phyloP scores from a whole-genome alignment of 192 early-diverging fungal genomes.

The Coemansia sp. region DNA sequence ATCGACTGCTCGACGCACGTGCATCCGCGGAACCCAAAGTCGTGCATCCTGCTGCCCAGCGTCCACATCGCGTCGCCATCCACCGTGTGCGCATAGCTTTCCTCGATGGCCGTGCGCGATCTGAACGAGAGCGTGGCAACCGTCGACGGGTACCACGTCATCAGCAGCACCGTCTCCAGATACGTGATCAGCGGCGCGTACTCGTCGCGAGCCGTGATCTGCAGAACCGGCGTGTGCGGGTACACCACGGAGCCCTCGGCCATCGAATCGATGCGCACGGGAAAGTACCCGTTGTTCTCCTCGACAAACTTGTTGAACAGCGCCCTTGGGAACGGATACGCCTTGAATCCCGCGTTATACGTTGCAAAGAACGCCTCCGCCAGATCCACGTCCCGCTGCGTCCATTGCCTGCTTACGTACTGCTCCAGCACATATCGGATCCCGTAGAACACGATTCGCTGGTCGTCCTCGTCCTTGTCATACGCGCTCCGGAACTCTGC shows the following conservation, averaged over 20 bases:
- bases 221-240: conserved; percentile 78
- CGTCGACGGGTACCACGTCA: conserved; percentile 86
- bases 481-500: conserved; percentile 74
- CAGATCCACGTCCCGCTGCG: conserved; percentile 63
- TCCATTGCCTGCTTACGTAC: conserved; percentile 70
- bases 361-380: conserved; percentile 73
- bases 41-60: conserved; percentile 70
- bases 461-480: conserved; percentile 66
- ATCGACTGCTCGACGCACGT: conserved; percentile 84
- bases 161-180: conserved; percentile 79
- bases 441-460: conserved; percentile 81
- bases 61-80: conserved; percentile 61
- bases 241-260: conserved; percentile 80
- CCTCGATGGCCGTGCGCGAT: conserved; percentile 60
- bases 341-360: conserved; percentile 67
- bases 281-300: conserved; percentile 83
- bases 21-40: conserved; percentile 92
- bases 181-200: conserved; percentile 79
- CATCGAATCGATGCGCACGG: conserved; percentile 76
- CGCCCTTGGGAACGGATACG: conserved; percentile 75
- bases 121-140: conserved; percentile 82
- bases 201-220: conserved; percentile 73
- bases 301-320: conserved; percentile 76
- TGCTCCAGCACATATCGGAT: conserved; percentile 83
- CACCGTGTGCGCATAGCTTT: conserved; percentile 64